phyloP scores from a whole-genome alignment of 2,329 filamentous ascomycete species.

The Neofusicoccum cordaticola region DNA sequence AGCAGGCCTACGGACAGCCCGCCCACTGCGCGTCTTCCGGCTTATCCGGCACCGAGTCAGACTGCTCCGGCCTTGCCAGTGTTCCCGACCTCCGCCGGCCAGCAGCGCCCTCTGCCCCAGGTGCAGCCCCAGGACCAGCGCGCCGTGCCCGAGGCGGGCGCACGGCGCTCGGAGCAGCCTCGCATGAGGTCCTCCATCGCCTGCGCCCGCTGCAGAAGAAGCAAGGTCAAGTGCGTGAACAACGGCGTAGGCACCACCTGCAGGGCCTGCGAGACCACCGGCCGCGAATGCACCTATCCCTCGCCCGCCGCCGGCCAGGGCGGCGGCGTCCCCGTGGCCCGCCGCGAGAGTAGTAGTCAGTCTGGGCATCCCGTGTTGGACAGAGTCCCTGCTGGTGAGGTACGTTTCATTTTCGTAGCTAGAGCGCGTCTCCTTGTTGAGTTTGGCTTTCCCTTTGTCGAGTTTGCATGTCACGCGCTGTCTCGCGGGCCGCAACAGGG shows the following conservation, averaged over 20 bases:
- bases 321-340: constrained; percentile 27
- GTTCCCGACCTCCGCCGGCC: constrained; percentile 3
- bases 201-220: constrained; percentile 70
- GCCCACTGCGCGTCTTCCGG: constrained; percentile 14
- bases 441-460: background rate
- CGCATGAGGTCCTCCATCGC: constrained; percentile 76
- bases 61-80: constrained; percentile 7
- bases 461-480: background rate
- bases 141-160: constrained; percentile 12
- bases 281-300: constrained; percentile 72
- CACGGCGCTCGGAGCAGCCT: constrained; percentile 24
- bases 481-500: background rate
- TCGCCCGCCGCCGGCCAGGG: constrained; percentile 43
- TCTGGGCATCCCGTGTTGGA: constrained; percentile 3
- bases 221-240: constrained; percentile 87
- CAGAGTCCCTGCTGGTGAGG: constrained; percentile 12
- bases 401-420: constrained; percentile 14
- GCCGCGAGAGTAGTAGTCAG: constrained; percentile 25
- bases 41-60: constrained; percentile 13
- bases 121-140: constrained; percentile 13
- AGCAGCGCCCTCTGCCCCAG: constrained; percentile 9
- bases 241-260: constrained; percentile 69
- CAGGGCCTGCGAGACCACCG: constrained; percentile 69
- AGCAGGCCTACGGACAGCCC: constrained; percentile 13
- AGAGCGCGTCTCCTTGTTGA: background rate